A percentile compares a stretch with the other conserved stretches of the same genome.
Evolutionary conservation across 371 early-diverging fungal genomes (phyloP).

Genomic region (Zopfochytrium polystomum): DNA sequence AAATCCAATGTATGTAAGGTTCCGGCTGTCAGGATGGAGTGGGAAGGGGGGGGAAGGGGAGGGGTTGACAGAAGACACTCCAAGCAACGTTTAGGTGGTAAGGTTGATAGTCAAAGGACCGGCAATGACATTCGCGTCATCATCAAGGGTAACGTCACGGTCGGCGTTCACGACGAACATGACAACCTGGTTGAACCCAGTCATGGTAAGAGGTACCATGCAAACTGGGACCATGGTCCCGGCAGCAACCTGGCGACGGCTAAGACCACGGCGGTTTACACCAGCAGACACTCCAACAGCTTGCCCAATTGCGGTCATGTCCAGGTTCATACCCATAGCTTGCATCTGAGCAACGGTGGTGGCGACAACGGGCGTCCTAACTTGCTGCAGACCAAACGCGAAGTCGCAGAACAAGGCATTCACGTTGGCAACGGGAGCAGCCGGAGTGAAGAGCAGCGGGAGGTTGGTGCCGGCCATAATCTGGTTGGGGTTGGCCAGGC

Average conservation of each 20-base stretch:
- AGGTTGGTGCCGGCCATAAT: constrained; percentile 13
- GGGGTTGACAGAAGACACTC: too few species aligned
- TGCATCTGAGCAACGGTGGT: background rate
- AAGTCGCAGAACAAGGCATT: constrained; percentile 22
- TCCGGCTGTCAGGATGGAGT: too few species aligned
- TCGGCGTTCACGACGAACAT: constrained; percentile 31
- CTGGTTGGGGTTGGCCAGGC: background rate
- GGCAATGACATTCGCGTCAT: constrained; percentile 34
- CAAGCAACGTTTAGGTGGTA: too few species aligned
- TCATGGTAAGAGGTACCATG: constrained; percentile 1
- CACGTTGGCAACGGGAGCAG: background rate
- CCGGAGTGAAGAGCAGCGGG: constrained; percentile 26
- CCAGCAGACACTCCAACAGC: too few species aligned
- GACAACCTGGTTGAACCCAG: constrained; percentile 22
- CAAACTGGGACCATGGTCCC: too few species aligned
- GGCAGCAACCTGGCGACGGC: too few species aligned
- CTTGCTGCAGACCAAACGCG: constrained; percentile 25
- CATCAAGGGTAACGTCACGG: constrained; percentile 25
- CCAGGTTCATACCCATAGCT: background rate
- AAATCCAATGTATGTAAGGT: too few species aligned
- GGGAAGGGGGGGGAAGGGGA: too few species aligned
- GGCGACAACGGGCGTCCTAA: constrained; percentile 15
- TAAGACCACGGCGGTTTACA: too few species aligned
- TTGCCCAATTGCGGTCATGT: too few species aligned
- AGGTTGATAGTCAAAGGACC: constrained; percentile 25